These are phyloP conservation scores for Cytospora piceicola DNA, from an alignment of 2,329 filamentous ascomycete genomes.

Conservation along the genomic window DNA sequence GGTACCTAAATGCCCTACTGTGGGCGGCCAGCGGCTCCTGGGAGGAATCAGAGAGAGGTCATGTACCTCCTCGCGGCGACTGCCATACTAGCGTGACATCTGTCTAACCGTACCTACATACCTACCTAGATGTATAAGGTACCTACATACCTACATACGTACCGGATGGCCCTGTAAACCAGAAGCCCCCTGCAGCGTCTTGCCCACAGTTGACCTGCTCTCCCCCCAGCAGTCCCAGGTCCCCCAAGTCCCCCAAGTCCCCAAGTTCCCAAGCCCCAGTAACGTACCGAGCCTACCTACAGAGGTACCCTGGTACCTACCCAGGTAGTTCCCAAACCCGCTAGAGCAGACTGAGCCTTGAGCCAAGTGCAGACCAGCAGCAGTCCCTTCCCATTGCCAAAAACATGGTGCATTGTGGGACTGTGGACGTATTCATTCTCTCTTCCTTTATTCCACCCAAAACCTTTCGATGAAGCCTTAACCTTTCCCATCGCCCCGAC, in stretches of 20 bases:
- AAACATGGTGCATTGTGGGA: conserved; percentile 6
- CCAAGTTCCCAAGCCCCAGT: background rate
- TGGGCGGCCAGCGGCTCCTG: background rate
- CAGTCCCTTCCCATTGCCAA: conserved; percentile 1
- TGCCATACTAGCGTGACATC: background rate
- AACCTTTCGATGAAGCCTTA: conserved; percentile 24
- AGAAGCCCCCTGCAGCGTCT: background rate
- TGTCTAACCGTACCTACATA: background rate
- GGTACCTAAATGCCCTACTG: too few relatives aligned
- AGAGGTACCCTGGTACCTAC: too few relatives aligned
- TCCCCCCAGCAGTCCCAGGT: background rate
- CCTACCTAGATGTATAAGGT: background rate
- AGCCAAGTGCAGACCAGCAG: background rate
- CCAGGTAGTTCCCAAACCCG: background rate
- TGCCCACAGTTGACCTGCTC: conserved; percentile 1
- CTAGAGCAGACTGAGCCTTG: background rate
- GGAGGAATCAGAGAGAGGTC: background rate
- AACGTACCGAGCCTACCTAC: too few relatives aligned
- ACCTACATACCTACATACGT: background rate
- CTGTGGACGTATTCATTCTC: conserved; percentile 6
- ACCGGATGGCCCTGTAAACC: background rate
- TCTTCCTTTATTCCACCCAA: conserved; percentile 5
- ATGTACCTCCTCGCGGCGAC: background rate
- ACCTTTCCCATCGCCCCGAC: conserved; percentile 18
- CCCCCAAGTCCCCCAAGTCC: background rate